phyloP scores from a whole-genome alignment of 1,284 basidiomycete species.

The Apiotrichum brassicae region DNA sequence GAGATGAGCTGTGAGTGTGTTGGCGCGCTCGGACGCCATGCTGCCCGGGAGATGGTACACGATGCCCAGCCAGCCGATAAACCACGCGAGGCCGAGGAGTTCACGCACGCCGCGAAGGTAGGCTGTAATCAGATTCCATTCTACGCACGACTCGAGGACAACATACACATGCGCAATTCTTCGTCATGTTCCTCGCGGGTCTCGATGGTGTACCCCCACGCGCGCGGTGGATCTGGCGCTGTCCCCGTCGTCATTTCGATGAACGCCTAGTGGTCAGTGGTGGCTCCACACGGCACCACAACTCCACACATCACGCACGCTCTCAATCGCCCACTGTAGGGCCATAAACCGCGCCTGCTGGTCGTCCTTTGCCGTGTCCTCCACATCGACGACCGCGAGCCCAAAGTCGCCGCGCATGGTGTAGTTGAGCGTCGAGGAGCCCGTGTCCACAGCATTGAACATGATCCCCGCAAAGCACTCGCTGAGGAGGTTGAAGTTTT shows the following conservation, averaged over 20 bases:
- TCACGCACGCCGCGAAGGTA: too few relatives aligned
- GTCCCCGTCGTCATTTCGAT: conserved; percentile 59
- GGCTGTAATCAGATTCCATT: conserved; percentile 50
- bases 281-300: conserved; percentile 5
- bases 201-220: conserved; percentile 65
- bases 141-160: conserved; percentile 50
- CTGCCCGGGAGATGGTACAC: conserved; percentile 66
- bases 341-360: conserved; percentile 60
- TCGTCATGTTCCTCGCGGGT: conserved; percentile 60
- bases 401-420: conserved; percentile 65
- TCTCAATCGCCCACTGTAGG: conserved; percentile 69
- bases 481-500: conserved; percentile 65
- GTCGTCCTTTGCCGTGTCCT: conserved; percentile 60
- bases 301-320: conserved; percentile 44
- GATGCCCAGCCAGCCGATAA: conserved; percentile 62
- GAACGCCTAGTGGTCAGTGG: too few relatives aligned
- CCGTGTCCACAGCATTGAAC: conserved; percentile 57
- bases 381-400: conserved; percentile 59
- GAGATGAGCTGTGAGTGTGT: conserved; percentile 58
- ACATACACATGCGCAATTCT: conserved; percentile 55
- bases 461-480: conserved; percentile 64
- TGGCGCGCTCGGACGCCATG: conserved; percentile 58
- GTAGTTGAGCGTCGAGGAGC: conserved; percentile 51
- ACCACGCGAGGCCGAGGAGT: conserved; percentile 57
- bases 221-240: conserved; percentile 52